Evolutionary conservation across 495 filamentous ascomycete species (phyloP), one percentile per base, ranked within the genome.

Genomic region (Letharia lupina): DNA sequence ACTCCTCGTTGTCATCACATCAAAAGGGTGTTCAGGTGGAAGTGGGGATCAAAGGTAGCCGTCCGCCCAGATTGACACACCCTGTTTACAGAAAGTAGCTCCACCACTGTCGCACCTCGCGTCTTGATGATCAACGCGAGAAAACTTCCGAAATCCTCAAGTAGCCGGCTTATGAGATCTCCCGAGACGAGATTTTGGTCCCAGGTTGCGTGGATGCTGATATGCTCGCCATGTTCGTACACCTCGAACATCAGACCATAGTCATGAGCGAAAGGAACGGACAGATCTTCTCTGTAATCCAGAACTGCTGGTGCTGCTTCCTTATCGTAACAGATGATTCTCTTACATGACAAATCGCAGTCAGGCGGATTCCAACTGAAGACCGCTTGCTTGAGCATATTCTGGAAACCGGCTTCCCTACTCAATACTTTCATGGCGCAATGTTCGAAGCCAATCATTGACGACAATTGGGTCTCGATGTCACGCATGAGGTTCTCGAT

Each of bases 401-500:
- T 6, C 39, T 33, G 16, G 23, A 11, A 20, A 28, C 31, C 20
- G 42, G 2, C 5, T 18, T n/a, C 7, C 2, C 4, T 42, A n/a
- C 40, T 13, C 33, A 35, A 39, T 37, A 28, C 62, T 10, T 18
- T 64, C 28, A 37, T 57, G 16, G 52, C 18, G 28, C 48, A 56
- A 33, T 64, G 40, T 35, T 59, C 52, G 42, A 23, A 44, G 50
- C 63, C 63, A 23, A 59, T 5, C 41, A 58, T 59, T n/a, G 50
- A 20, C 4, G 13, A 13, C 0, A 31, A 3, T 16, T 33, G 23
- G 12, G 31, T 18, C 4, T 15, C 37, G 23, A 64, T 33, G 3
- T 42, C 4, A 15, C 31, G 8, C 23, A 45, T 11, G 28, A 64
- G 31, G 23, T 54, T 12, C 50, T n/a, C 23, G 13, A 44, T 45